A percentile compares a stretch with the other conserved stretches of the same genome.
These are phyloP conservation scores for Suhomyces coccinellae DNA, from an alignment of 1,139 yeast species.

Conservation along the genomic window DNA sequence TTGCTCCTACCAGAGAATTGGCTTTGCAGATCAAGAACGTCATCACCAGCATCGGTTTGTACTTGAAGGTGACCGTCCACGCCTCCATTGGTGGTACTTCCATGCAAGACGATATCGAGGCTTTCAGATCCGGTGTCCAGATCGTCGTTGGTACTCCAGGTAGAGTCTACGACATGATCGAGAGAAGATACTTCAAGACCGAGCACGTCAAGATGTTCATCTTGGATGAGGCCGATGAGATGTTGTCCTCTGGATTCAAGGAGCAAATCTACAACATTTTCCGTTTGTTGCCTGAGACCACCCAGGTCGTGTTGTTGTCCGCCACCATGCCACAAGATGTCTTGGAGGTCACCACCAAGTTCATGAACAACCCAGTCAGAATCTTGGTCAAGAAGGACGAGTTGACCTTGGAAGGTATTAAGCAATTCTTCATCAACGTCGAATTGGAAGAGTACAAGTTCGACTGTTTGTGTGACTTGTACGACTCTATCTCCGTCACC, in stretches of 20 bases:
- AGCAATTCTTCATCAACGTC: slow-evolving; percentile 93
- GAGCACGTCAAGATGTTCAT: slow-evolving; percentile 93
- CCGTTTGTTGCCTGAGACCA: slow-evolving; percentile 88
- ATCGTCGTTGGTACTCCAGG: slow-evolving; percentile 99
- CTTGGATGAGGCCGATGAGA: slow-evolving; percentile 99
- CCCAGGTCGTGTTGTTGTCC: slow-evolving; percentile 94
- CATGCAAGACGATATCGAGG: slow-evolving; percentile 86
- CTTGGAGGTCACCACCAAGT: slow-evolving; percentile 92
- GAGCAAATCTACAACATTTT: slow-evolving; percentile 97
- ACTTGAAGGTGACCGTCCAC: slow-evolving; percentile 91
- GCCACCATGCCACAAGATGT: slow-evolving; percentile 99
- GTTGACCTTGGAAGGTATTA: slow-evolving; percentile 96
- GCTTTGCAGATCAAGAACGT: slow-evolving; percentile 98
- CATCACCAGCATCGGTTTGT: slow-evolving; percentile 88
- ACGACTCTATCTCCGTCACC: slow-evolving; percentile 96
- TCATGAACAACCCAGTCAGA: slow-evolving; percentile 97
- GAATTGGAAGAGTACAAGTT: slow-evolving; percentile 92
- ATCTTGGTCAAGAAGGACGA: slow-evolving; percentile 98
- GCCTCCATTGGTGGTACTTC: slow-evolving; percentile 99
- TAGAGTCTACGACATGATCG: slow-evolving; percentile 97
- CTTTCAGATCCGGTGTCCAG: slow-evolving; percentile 91
- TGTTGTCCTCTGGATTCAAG: slow-evolving; percentile 95
- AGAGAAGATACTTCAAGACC: slow-evolving; percentile 88
- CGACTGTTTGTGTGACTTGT: slow-evolving; percentile 94
- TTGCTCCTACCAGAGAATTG: slow-evolving; percentile 98